phyloP scores from a whole-genome alignment of 345 rosid genomes.

The Carallia brachiata region DNA sequence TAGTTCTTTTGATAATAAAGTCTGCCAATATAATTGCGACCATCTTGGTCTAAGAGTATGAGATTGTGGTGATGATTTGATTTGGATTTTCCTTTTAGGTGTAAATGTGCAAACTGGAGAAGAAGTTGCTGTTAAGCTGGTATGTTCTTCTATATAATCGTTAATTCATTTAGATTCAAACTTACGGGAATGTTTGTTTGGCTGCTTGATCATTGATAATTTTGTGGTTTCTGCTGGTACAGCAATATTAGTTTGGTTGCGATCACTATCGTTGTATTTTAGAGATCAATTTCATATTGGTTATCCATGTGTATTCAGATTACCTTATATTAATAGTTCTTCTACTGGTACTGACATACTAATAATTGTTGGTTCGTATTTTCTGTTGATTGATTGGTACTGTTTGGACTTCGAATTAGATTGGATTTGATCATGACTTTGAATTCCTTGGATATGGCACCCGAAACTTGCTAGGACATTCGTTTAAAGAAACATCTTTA shows the following conservation, averaged over 20 bases:
- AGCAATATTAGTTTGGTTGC: no score
- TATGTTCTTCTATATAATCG: conserved; percentile 21
- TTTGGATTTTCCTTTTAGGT: conserved; percentile 33
- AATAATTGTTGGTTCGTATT: no score
- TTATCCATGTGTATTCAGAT: no score
- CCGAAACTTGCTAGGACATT: background rate
- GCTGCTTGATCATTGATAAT: background rate
- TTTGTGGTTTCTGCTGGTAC: background rate
- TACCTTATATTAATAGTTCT: no score
- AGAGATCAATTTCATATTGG: no score
- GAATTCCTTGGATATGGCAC: background rate
- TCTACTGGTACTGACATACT: no score
- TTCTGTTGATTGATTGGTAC: no score
- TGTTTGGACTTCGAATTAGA: no score
- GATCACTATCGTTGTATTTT: no score
- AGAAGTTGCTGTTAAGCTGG: conserved; percentile 84
- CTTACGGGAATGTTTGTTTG: background rate
- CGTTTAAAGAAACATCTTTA: background rate
- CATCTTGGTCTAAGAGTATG: background rate
- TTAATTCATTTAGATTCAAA: background rate
- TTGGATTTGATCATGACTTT: background rate
- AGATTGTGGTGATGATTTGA: conserved; percentile 16
- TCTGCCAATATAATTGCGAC: background rate
- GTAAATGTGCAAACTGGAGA: conserved; percentile 80
- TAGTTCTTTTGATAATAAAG: background rate